Evolutionary conservation across 495 filamentous ascomycete species (phyloP), one percentile per base, ranked within the genome.

Genomic region (Staphylotrichum longicolle): DNA sequence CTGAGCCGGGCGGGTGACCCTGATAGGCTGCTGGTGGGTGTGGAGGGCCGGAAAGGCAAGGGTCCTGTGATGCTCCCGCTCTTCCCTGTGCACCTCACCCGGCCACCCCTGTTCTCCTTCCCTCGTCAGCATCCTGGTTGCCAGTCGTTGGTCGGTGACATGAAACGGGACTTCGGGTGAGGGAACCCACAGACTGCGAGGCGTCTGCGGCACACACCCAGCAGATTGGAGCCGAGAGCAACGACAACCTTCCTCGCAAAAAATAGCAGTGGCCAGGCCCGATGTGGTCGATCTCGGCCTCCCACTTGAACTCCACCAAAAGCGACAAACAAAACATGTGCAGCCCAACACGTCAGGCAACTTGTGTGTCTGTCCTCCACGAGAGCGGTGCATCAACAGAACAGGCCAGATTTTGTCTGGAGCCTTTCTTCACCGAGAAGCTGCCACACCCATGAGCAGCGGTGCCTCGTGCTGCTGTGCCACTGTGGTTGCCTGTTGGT

Each of bases 1-100:
- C 63, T 65, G 63, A 62, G 63, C 41, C n/a, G 41, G 39, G 53
- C 63, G 45, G 55, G 41, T 65, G 63, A 65, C 58, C 54, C 54
- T 54, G 48, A 62, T 58, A 56, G 57, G 62, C 42, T 33, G 44
- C 6, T 55, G 7, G 50, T 32, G 57, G 35, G 45, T 50, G 62
- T 60, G 51, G 62, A 59, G 61, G 47, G 42, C 15, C 42, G 49
- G 55, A 34, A 59, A 54, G 49, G 42, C 41, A 58, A 48, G 54
- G 61, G 61, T 63, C 62, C 45, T 50, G 53, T 64, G 62, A 64
- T 52, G 58, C 30, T 56, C 58, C 54, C 51, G 57, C 45, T 12
- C 33, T 45, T 27, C 45, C 33, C n/a, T 46, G 32, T 14, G 20
- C 20, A 27, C 37, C 37, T 49, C 58, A 33, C 27, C 45, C 45